These are phyloP conservation scores for Mercurialis annua DNA, from an alignment of 345 rosid species.

Conservation along the genomic window DNA sequence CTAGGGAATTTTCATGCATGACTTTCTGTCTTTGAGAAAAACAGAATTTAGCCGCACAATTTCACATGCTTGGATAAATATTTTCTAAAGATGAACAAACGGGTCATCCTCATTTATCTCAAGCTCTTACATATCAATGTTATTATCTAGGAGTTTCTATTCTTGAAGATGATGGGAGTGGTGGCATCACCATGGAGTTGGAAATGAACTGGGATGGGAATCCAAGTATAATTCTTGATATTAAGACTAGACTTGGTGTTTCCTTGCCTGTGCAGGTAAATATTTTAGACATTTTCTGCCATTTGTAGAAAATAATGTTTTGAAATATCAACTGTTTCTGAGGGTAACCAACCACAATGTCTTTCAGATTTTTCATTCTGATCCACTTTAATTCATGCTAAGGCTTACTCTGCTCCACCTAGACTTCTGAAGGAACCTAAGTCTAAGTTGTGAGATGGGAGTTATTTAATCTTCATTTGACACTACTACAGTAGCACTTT, in stretches of 20 bases:
- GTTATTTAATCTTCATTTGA: background rate
- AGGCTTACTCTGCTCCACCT: background rate
- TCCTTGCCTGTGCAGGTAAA: constrained; percentile 39
- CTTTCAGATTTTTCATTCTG: background rate
- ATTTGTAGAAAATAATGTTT: background rate
- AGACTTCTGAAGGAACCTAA: background rate
- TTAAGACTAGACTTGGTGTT: constrained; percentile 33
- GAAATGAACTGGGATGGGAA: constrained; percentile 42
- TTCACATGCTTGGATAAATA: background rate
- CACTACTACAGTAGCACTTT: background rate
- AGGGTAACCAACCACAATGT: constrained; percentile 2
- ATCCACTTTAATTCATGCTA: background rate
- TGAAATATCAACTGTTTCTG: background rate
- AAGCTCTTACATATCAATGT: constrained; percentile 12
- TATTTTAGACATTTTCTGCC: background rate
- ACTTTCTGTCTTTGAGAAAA: too few relatives aligned
- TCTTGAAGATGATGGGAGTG: constrained; percentile 26
- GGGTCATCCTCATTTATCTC: background rate
- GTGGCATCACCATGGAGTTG: constrained; percentile 36
- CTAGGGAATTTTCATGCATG: background rate
- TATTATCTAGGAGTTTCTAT: constrained; percentile 28
- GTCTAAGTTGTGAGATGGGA: too few relatives aligned
- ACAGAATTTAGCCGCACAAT: too few relatives aligned
- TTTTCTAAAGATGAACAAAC: background rate
- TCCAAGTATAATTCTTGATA: constrained; percentile 33